phyloP scores from a whole-genome alignment of 331 rosid genomes.

The Saraca asoca region DNA sequence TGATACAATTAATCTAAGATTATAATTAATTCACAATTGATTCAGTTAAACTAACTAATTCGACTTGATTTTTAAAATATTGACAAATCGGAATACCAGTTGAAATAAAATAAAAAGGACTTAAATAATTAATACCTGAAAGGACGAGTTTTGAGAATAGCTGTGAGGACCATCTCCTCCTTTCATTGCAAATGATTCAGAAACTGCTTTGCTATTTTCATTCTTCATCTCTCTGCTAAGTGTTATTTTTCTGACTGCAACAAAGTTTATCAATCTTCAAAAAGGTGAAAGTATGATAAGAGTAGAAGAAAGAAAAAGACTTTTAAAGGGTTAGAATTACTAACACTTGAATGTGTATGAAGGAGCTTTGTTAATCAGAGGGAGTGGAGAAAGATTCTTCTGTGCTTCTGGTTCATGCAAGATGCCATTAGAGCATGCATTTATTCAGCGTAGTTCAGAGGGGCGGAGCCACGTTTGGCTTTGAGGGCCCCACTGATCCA shows the following conservation, averaged over 20 bases:
- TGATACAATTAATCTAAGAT: too few species aligned
- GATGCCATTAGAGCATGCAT: too few species aligned
- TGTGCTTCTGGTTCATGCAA: too few species aligned
- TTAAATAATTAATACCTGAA: conserved; percentile 17
- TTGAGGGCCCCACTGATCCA: too few species aligned
- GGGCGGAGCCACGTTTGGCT: too few species aligned
- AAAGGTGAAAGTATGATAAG: neutral
- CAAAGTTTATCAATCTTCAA: neutral
- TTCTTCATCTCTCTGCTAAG: conserved; percentile 25
- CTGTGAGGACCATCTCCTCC: conserved; percentile 45
- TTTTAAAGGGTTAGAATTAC: too few species aligned
- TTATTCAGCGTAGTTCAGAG: too few species aligned
- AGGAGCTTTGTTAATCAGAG: neutral
- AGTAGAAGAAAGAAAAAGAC: too few species aligned
- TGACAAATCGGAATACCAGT: neutral
- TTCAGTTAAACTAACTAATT: too few species aligned
- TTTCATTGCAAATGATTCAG: conserved; percentile 29
- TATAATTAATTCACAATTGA: too few species aligned
- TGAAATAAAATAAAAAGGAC: too few species aligned
- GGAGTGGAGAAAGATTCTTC: neutral
- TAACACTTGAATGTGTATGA: neutral
- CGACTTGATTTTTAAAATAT: too few species aligned
- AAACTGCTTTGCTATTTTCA: neutral
- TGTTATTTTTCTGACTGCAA: neutral
- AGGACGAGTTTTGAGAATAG: conserved; percentile 32